These are phyloP conservation scores for Astrephomene gubernaculifera DNA, from an alignment of 139 green algal species.

Conservation along the genomic window DNA sequence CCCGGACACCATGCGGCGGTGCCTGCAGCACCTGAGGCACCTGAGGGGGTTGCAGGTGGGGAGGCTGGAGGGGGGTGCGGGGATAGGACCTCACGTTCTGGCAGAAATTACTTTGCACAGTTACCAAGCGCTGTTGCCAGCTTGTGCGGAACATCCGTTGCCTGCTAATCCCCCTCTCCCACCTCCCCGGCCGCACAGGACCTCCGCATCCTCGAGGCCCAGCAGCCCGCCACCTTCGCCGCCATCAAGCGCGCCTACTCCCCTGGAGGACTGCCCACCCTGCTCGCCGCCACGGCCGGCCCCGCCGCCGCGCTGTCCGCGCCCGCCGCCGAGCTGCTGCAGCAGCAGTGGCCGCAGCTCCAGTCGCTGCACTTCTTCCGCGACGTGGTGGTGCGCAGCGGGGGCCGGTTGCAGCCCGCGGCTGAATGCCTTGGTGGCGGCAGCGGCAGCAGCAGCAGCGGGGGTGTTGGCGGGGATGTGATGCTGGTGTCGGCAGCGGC, in stretches of 20 bases:
- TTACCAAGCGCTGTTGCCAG: neutral
- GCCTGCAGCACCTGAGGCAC: neutral
- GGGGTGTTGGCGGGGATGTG: too few relatives aligned
- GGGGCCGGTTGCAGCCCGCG: neutral
- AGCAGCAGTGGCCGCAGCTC: neutral
- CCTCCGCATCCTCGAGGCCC: slow-evolving; percentile 10
- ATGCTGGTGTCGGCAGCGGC: neutral
- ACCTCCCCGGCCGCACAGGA: neutral
- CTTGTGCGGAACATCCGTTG: neutral
- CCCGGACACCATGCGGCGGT: neutral
- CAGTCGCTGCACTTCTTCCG: slow-evolving; percentile 12
- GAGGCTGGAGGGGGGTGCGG: neutral
- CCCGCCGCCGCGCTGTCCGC: neutral
- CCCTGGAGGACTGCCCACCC: neutral
- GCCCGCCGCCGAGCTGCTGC: neutral
- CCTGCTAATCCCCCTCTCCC: neutral
- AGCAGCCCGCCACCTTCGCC: slow-evolving; percentile 15
- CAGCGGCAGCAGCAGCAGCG: too few relatives aligned
- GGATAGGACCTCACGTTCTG: neutral
- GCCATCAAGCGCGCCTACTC: neutral
- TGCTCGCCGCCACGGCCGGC: neutral
- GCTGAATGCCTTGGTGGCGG: neutral
- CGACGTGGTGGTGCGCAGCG: neutral
- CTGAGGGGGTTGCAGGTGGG: slow-evolving; percentile 8
- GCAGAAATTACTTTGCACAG: neutral